Evolutionary conservation across 352 stramenopile species (phyloP).

Genomic region (Plasmopara muralis): DNA sequence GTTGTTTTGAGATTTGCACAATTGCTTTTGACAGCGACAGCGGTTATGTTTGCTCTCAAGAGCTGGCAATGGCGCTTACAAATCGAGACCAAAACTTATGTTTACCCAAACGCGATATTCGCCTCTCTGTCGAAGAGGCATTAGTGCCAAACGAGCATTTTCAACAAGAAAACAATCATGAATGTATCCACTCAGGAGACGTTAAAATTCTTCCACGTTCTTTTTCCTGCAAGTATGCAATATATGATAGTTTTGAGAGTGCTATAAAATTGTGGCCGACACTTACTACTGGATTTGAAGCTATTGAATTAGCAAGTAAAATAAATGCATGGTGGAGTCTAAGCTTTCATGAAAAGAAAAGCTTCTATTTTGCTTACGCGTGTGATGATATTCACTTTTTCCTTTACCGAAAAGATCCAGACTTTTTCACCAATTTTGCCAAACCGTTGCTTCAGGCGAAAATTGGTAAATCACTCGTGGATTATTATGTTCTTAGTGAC

Average conservation of each 20-base stretch:
- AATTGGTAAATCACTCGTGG: slow-evolving; percentile 44
- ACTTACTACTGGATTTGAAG: slow-evolving; percentile 13
- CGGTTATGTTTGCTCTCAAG: slow-evolving; percentile 18
- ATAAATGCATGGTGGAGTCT: slow-evolving; percentile 26
- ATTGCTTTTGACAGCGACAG: slow-evolving; percentile 21
- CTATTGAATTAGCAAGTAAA: slow-evolving; percentile 20
- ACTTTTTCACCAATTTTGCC: slow-evolving; percentile 36
- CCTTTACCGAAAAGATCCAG: slow-evolving; percentile 15
- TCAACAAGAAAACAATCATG: slow-evolving; percentile 32
- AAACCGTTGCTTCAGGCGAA: slow-evolving; percentile 36
- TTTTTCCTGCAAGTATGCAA: slow-evolving; percentile 31
- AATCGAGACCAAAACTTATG: background rate
- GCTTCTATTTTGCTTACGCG: too few relatives aligned
- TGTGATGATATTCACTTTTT: too few relatives aligned
- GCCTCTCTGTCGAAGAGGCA: slow-evolving; percentile 23
- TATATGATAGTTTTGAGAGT: slow-evolving; percentile 31
- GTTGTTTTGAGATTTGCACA: slow-evolving; percentile 33
- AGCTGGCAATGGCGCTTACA: slow-evolving; percentile 18
- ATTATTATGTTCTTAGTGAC: slow-evolving; percentile 42
- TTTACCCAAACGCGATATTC: slow-evolving; percentile 24
- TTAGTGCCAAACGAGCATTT: slow-evolving; percentile 26
- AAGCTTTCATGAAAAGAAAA: too few relatives aligned
- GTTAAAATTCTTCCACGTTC: slow-evolving; percentile 19
- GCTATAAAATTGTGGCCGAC: slow-evolving; percentile 31
- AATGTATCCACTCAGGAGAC: slow-evolving; percentile 21